Conservation (phyloP, 1,139 yeast species). For the Yamadazyma jaroonii region DNA sequence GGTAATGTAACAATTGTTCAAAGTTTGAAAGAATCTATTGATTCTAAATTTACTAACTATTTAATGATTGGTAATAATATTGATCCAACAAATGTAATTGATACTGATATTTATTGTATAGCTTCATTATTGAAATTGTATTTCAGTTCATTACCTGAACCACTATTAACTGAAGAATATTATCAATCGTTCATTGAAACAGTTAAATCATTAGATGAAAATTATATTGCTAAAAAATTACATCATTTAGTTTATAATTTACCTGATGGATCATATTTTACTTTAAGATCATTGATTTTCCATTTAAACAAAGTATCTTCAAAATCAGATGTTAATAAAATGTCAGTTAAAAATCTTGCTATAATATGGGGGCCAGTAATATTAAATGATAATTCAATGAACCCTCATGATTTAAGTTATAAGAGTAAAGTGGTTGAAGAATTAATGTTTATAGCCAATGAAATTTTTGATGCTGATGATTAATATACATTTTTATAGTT, state of each 20-base stretch:
- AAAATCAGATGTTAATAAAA: slow-evolving; percentile 64
- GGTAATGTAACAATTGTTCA: slow-evolving; percentile 77
- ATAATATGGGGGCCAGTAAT: slow-evolving; percentile 95
- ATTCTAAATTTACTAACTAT: slow-evolving; percentile 70
- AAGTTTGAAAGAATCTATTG: slow-evolving; percentile 69
- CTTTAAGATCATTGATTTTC: slow-evolving; percentile 77
- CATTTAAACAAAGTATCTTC: slow-evolving; percentile 77
- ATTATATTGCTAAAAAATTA: slow-evolving; percentile 65
- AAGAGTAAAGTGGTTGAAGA: slow-evolving; percentile 85
- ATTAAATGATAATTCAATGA: slow-evolving; percentile 60
- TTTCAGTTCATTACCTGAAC: slow-evolving; percentile 69
- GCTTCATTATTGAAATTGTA: slow-evolving; percentile 71
- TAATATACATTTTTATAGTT: slow-evolving; percentile 10
- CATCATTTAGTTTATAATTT: slow-evolving; percentile 85
- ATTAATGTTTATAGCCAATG: slow-evolving; percentile 77
- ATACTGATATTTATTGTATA: slow-evolving; percentile 71
- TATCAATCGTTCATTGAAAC: slow-evolving; percentile 66
- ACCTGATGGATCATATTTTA: slow-evolving; percentile 94
- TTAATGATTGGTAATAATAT: slow-evolving; percentile 42
- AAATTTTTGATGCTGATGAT: slow-evolving; percentile 76
- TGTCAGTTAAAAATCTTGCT: slow-evolving; percentile 77
- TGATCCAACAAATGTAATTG: slow-evolving; percentile 46
- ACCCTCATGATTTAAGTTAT: slow-evolving; percentile 74
- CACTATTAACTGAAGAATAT: slow-evolving; percentile 58
- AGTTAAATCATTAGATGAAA: slow-evolving; percentile 53